Evolutionary conservation across 768 basidiomycete genomes (phyloP).

Genomic region (Trametes meyenii): DNA sequence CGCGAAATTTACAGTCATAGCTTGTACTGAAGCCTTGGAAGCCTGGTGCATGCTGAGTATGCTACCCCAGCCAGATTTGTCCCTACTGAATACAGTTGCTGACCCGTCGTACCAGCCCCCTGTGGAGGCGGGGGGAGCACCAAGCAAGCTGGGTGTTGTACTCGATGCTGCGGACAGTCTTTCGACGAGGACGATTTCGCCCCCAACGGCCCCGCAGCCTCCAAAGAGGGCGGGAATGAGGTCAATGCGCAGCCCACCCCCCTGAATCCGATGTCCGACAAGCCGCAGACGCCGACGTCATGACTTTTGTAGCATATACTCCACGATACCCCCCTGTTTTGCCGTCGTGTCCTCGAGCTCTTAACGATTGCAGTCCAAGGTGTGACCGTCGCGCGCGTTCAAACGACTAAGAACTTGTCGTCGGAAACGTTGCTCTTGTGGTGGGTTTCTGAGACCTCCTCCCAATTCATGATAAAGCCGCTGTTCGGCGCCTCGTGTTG

Average conservation of each 20-base stretch:
- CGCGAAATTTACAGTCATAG: not conserved
- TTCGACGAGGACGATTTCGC: constrained; percentile 22
- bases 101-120: not conserved
- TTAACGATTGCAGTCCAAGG: too few species aligned
- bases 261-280: constrained; percentile 1
- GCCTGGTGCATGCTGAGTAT: constrained; percentile 12
- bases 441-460: too few species aligned
- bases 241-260: constrained; percentile 9
- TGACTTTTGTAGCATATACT: not conserved
- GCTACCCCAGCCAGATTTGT: not conserved
- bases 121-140: not conserved
- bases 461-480: too few species aligned
- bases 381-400: too few species aligned
- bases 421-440: too few species aligned
- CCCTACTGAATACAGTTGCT: not conserved
- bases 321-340: too few species aligned
- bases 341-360: too few species aligned
- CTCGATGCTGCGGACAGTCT: constrained; percentile 10
- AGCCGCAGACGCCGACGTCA: not conserved
- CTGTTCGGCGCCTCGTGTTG: too few species aligned
- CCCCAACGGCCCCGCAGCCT: constrained; percentile 7
- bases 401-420: too few species aligned
- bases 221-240: not conserved
- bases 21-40: constrained; percentile 4
- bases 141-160: constrained; percentile 17